Base-by-base conservation (phyloP, 164 flowering plant genomes). In the Magnolia officinalis region DNA sequence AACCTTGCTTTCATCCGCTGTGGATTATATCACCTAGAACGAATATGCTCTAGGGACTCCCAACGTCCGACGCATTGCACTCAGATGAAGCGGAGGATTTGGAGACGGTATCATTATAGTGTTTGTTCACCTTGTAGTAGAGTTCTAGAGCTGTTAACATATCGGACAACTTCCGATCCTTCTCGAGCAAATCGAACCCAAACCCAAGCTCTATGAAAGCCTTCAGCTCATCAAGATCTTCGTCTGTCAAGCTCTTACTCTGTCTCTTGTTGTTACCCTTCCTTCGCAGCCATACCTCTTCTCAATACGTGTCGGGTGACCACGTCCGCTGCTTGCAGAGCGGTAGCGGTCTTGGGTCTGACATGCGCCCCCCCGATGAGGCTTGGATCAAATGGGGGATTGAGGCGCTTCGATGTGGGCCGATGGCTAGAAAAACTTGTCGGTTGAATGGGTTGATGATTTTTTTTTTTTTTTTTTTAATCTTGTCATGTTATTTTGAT, bases 201-300 rank as follows among this genome's bases (percentile, higher is more conserved):
- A 94, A 91, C 1, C 98, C 97, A 21, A 94, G 80, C 64, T 94
- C 97, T 21, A 94, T 82, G 66, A 93, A 94, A 0, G 85, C 98
- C 72, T 86, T 91, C 18, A 94, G 85, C 76, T 94, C 98, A 21
- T 92, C 91, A 14, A 94, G 63, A 68, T 94, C 98, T n/a, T 91
- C 97, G 69, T 91, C 91, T 6, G 93, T 88, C 8, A 92, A 82
- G 82, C 95, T 91, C 85, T 83, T 83, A 81, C 86, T 85, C 37
- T 83, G 81, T n/a, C 82, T 77, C 6, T 18, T n/a, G 5, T 64
- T 74, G 45, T 75, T 67, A 29, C 70, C 78, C 3, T 79, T n/a
- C n/a, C n/a, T n/a, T n/a, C n/a, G n/a, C n/a, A n/a, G n/a, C n/a
- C n/a, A n/a, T n/a, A n/a, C n/a, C n/a, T n/a, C n/a, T n/a, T n/a